A percentile compares a stretch with the other conserved stretches of the same genome.
phyloP scores from a whole-genome alignment of 2,329 filamentous ascomycete species.

The Metarhizium brunneum region DNA sequence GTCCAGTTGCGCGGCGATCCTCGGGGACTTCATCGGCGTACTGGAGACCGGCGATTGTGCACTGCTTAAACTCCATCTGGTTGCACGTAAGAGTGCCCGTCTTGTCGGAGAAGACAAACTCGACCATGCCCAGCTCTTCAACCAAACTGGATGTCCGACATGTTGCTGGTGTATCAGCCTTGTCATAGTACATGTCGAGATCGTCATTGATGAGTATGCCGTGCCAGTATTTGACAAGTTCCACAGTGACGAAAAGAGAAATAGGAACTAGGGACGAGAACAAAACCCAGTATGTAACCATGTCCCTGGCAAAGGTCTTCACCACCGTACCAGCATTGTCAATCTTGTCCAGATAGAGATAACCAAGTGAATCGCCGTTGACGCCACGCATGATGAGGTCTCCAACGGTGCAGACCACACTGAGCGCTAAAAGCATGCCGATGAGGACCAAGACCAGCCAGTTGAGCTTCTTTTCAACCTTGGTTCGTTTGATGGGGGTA shows the following conservation, averaged over 20 bases:
- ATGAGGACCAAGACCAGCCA: constrained; percentile 86
- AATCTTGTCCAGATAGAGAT: constrained; percentile 59
- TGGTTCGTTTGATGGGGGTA: constrained; percentile 93
- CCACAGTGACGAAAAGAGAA: constrained; percentile 93
- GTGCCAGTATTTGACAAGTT: constrained; percentile 96
- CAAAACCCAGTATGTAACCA: constrained; percentile 97
- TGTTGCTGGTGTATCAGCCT: constrained; percentile 88
- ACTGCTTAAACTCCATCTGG: constrained; percentile 97
- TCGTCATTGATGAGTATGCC: constrained; percentile 97
- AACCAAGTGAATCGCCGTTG: constrained; percentile 52
- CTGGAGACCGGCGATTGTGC: constrained; percentile 84
- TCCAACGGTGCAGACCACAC: constrained; percentile 82
- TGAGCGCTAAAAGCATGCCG: constrained; percentile 71
- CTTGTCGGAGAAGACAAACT: constrained; percentile 98
- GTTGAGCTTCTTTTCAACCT: constrained; percentile 91
- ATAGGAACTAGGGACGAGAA: constrained; percentile 96
- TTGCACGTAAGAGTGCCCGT: constrained; percentile 97
- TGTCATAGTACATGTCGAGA: constrained; percentile 94
- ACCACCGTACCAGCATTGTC: constrained; percentile 47
- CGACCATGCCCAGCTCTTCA: constrained; percentile 94
- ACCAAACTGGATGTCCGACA: constrained; percentile 94
- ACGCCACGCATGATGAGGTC: constrained; percentile 73
- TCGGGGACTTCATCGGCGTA: constrained; percentile 90
- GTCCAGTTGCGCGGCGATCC: constrained; percentile 70
- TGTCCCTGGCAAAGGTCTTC: constrained; percentile 80